phyloP scores from a whole-genome alignment of 257 asterid genomes.

The Ilex aquifolium region DNA sequence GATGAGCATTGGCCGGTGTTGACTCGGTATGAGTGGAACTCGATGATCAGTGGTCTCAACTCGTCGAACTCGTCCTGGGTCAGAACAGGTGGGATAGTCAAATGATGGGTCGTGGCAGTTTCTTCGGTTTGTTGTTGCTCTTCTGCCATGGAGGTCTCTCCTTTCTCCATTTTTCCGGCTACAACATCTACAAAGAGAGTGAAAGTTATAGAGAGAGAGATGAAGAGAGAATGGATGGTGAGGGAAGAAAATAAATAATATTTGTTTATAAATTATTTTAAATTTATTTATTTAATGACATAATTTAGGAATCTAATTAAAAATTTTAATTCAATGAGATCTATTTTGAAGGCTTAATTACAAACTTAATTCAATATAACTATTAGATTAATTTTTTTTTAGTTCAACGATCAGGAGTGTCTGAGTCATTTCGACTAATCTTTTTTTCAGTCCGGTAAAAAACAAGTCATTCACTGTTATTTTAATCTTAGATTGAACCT shows the following conservation, averaged over 20 bases:
- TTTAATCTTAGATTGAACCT: too few species aligned
- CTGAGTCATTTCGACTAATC: too few species aligned
- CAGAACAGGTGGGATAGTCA: conserved; percentile 37
- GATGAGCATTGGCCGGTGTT: conserved; percentile 68
- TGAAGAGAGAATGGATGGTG: background rate
- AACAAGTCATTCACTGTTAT: too few species aligned
- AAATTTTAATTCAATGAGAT: too few species aligned
- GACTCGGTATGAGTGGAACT: conserved; percentile 70
- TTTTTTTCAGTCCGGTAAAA: too few species aligned
- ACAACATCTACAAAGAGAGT: conserved; percentile 11
- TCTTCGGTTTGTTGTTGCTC: conserved; percentile 1
- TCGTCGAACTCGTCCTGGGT: conserved; percentile 58
- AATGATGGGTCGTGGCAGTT: conserved; percentile 15
- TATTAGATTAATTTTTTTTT: too few species aligned
- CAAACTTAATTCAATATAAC: too few species aligned
- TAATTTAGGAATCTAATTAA: too few species aligned
- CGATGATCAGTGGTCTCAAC: conserved; percentile 36
- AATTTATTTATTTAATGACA: too few species aligned
- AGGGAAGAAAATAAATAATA: background rate
- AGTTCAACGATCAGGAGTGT: too few species aligned
- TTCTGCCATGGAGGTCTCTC: background rate
- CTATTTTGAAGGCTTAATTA: too few species aligned
- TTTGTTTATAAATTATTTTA: too few species aligned
- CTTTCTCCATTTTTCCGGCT: conserved; percentile 7
- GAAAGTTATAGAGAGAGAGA: conserved; percentile 6